Conservation (phyloP, 495 filamentous ascomycete species). For the Durotheca rogersii region DNA sequence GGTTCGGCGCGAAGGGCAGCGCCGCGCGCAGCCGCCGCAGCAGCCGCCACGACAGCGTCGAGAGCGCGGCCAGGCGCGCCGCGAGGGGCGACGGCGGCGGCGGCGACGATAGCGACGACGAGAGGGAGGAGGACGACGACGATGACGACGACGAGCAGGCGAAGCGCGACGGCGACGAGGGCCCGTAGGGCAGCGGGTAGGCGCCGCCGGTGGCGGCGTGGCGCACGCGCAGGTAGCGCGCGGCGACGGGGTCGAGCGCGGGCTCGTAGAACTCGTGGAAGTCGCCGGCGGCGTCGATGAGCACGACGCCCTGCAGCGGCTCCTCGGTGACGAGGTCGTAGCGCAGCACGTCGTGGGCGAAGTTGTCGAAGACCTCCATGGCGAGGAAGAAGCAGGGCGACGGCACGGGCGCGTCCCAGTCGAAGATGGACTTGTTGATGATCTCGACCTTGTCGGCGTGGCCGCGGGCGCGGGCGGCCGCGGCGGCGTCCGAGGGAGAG, state of each 20-base stretch:
- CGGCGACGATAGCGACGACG: too few relatives aligned
- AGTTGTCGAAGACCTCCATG: slow-evolving; percentile 99
- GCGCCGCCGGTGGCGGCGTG: slow-evolving; percentile 55
- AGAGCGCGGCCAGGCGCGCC: too few relatives aligned
- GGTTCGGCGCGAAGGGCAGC: slow-evolving; percentile 69
- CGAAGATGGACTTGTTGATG: slow-evolving; percentile 90
- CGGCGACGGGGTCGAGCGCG: slow-evolving; percentile 75
- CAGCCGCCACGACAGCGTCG: too few relatives aligned
- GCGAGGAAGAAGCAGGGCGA: slow-evolving; percentile 96
- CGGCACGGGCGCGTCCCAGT: slow-evolving; percentile 82
- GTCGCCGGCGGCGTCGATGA: slow-evolving; percentile 83
- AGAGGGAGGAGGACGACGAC: too few relatives aligned
- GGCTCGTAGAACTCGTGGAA: slow-evolving; percentile 90
- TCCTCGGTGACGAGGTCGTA: slow-evolving; percentile 74
- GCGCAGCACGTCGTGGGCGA: slow-evolving; percentile 89
- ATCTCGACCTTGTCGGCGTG: slow-evolving; percentile 87
- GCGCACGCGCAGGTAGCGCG: slow-evolving; percentile 78
- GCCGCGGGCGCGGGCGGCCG: slow-evolving; percentile 63
- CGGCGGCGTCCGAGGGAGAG: too few relatives aligned
- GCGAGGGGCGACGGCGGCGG: too few relatives aligned
- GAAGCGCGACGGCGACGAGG: too few relatives aligned
- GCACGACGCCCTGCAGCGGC: slow-evolving; percentile 79
- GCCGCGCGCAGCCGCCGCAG: slow-evolving; percentile 59
- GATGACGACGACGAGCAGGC: too few relatives aligned
- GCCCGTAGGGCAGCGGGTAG: slow-evolving; percentile 53